Conservation (phyloP, 2,329 filamentous ascomycete genomes). For the Beauveria rudraprayagi region DNA sequence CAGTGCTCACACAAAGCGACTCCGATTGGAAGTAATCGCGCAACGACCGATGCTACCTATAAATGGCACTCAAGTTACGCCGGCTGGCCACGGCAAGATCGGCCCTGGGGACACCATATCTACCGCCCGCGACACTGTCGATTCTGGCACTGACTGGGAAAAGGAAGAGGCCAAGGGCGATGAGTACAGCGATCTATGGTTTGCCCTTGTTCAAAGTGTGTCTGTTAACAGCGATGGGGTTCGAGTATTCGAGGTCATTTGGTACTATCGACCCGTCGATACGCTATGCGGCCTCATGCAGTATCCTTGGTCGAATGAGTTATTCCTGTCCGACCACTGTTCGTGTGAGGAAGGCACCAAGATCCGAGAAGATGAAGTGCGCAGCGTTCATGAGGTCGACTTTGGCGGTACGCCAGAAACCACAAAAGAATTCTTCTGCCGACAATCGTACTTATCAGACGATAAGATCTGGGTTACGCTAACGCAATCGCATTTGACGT, state of each 20-base stretch:
- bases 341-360: slow-evolving; percentile 48
- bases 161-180: slow-evolving; percentile 35
- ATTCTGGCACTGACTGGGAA: slow-evolving; percentile 49
- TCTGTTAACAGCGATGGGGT: slow-evolving; percentile 26
- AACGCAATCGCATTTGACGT: slow-evolving; percentile 44
- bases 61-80: neutral
- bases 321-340: slow-evolving; percentile 72
- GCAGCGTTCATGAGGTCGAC: slow-evolving; percentile 49
- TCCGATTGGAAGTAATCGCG: slow-evolving; percentile 22
- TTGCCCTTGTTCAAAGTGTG: slow-evolving; percentile 58
- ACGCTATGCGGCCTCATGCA: slow-evolving; percentile 60
- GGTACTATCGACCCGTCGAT: slow-evolving; percentile 65
- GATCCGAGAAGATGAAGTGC: slow-evolving; percentile 47
- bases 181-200: slow-evolving; percentile 50
- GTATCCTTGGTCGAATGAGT: slow-evolving; percentile 64
- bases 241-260: slow-evolving; percentile 54
- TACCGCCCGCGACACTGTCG: slow-evolving; percentile 34
- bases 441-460: slow-evolving; percentile 57
- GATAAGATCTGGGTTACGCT: slow-evolving; percentile 57
- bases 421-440: slow-evolving; percentile 53
- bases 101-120: slow-evolving; percentile 41
- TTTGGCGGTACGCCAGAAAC: slow-evolving; percentile 45
- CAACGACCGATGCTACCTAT: slow-evolving; percentile 8
- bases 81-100: slow-evolving; percentile 23
- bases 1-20: slow-evolving; percentile 18